These are phyloP conservation scores for Mycena sanguinolenta DNA, from an alignment of 768 basidiomycete genomes.

Conservation along the genomic window DNA sequence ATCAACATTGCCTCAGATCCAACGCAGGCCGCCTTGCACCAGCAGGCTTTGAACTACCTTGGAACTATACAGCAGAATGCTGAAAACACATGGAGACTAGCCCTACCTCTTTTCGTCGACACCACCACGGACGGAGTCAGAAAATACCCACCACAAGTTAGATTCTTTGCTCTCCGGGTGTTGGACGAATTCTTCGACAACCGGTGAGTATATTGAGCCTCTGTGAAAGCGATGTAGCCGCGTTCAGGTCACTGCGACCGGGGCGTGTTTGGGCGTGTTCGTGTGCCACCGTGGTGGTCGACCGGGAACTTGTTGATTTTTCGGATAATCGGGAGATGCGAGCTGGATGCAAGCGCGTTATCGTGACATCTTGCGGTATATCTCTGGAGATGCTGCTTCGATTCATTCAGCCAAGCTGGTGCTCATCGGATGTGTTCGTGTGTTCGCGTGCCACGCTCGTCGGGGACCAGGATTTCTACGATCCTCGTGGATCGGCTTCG, in stretches of 20 bases:
- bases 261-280: neutral
- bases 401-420: slow-evolving; percentile 13
- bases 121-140: slow-evolving; percentile 69
- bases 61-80: slow-evolving; percentile 82
- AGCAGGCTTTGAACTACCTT: slow-evolving; percentile 89
- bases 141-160: slow-evolving; percentile 78
- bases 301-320: neutral
- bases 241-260: slow-evolving; percentile 20
- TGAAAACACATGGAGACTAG: slow-evolving; percentile 83
- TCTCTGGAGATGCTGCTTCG: slow-evolving; percentile 22
- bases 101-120: slow-evolving; percentile 80
- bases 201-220: slow-evolving; percentile 66
- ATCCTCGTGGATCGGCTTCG: slow-evolving; percentile 5
- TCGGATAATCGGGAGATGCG: neutral
- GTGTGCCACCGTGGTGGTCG: slow-evolving; percentile 17
- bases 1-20: slow-evolving; percentile 91
- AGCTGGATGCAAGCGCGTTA: neutral
- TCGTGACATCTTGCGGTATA: neutral
- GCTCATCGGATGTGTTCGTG: slow-evolving; percentile 3
- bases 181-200: slow-evolving; percentile 87
- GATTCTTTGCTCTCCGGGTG: slow-evolving; percentile 86
- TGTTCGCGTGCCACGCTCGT: slow-evolving; percentile 22
- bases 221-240: slow-evolving; percentile 21
- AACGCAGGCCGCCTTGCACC: slow-evolving; percentile 76
- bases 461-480: slow-evolving; percentile 20